Evolutionary conservation across 139 green algal genomes (phyloP).

Genomic region (Pseudopediastrum boryanum): DNA sequence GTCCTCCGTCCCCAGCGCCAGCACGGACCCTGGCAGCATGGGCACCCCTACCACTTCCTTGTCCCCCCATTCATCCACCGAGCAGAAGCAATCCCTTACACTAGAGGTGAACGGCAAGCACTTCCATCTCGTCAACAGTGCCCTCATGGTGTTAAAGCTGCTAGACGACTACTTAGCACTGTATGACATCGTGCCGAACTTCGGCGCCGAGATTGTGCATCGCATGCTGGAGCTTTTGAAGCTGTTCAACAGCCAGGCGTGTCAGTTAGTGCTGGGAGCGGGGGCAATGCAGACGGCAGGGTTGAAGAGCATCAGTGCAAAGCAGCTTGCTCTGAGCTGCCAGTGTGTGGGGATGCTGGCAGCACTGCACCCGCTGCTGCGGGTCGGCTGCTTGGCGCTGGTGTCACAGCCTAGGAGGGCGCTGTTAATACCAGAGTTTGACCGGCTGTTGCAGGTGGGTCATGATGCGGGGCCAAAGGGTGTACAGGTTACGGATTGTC

Average conservation of each 20-base stretch:
- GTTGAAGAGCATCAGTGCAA: conserved; percentile 92
- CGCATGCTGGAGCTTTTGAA: conserved; percentile 82
- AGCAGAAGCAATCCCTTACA: background rate
- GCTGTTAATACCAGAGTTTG: conserved; percentile 82
- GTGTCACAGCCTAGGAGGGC: conserved; percentile 51
- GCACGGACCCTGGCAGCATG: no score
- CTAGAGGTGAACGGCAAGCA: conserved; percentile 47
- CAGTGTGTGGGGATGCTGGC: conserved; percentile 61
- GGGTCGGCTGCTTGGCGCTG: conserved; percentile 48
- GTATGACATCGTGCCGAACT: conserved; percentile 30
- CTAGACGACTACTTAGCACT: conserved; percentile 60
- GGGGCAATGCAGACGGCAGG: conserved; percentile 91
- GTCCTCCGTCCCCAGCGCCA: no score
- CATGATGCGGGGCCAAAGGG: conserved; percentile 59
- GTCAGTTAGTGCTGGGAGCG: conserved; percentile 90
- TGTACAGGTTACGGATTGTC: background rate
- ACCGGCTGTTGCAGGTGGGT: conserved; percentile 70
- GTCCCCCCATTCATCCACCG: no score
- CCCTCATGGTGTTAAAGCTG: conserved; percentile 71
- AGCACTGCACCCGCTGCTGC: conserved; percentile 60
- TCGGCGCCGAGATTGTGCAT: conserved; percentile 68
- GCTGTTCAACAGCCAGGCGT: conserved; percentile 85
- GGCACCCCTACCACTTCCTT: no score
- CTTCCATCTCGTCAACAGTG: conserved; percentile 69
- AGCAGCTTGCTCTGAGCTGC: conserved; percentile 84